Evolutionary conservation across 208 protist genomes (phyloP), one percentile per base, ranked within the genome.

Genomic region (Leptomonas pyrrhocoris): DNA sequence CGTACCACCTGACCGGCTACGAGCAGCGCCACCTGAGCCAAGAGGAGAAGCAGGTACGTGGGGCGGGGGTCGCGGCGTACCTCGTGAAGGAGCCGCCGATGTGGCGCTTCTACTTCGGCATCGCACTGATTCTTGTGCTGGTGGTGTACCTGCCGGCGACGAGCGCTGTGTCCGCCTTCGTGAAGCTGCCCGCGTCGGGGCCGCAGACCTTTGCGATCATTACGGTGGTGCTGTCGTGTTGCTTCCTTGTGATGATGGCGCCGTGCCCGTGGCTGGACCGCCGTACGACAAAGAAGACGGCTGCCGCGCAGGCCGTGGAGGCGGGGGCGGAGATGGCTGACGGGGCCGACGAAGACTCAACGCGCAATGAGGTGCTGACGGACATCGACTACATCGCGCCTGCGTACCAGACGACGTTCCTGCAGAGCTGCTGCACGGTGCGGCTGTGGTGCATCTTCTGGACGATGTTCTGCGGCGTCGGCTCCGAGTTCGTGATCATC

Each of bases 331-430:
- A 13, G 9, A 42, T 42, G 38, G 38, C 38, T 42, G 38, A 13
- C 38, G 38, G 13, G 45, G 25, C 30, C 49, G 49, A 54, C 23
- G 49, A 54, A 18, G 30, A 31, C 49, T 23, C 30, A 4, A 23
- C 9, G 9, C 49, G 49, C 49, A 23, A 54, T 23, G 49, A 54
- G 45, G 69, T 80, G 27, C 23, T 65, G 66, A 85, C 78, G 48
- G 84, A 92, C 42, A 48, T 89, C 4, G 86, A 92, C 67, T 92
- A 82, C 79, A 78, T 89, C 43, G 84, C 84, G 0, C 87, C 87
- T n/a, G 70, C 77, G 73, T 93, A 86, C 71, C 87, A 90, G 63
- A 84, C 75, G 8, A 78, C 73, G 7, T 93, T 93, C 64, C 36
- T 77, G 45, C 60, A 80, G 59, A 88, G 72, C 71, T 46, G 76